These are phyloP conservation scores for Coniophora puteana DNA, from an alignment of 1,284 basidiomycete genomes.

Conservation along the genomic window DNA sequence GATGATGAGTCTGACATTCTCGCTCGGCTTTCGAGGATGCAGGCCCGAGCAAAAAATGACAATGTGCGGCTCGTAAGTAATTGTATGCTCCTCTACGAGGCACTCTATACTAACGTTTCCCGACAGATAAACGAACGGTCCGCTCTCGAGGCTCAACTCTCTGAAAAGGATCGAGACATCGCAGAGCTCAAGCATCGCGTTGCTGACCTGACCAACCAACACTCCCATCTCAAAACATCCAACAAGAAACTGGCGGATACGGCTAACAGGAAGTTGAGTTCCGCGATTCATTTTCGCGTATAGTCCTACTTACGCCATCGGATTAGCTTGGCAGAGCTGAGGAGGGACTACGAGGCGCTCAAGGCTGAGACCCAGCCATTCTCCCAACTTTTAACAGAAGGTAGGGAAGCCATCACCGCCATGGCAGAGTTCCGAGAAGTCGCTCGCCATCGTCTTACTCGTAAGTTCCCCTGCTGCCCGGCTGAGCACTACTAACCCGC, in stretches of 20 bases:
- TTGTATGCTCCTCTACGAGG: too few species aligned
- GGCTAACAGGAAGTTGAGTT: conserved; percentile 15
- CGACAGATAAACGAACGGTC: too few species aligned
- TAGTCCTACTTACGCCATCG: too few species aligned
- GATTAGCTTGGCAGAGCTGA: conserved; percentile 20
- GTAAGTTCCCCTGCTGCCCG: conserved; percentile 13
- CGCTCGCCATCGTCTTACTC: conserved; percentile 15
- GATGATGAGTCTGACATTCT: too few species aligned
- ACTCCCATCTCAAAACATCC: conserved; percentile 13
- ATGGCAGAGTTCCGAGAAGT: conserved; percentile 17
- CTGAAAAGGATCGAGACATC: conserved; percentile 15
- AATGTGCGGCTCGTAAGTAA: too few species aligned
- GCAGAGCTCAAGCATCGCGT: conserved; percentile 5
- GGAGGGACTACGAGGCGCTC: conserved; percentile 20
- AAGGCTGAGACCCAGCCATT: conserved; percentile 13
- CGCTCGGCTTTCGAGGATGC: not conserved
- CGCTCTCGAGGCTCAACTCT: conserved; percentile 17
- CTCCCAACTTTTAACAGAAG: conserved; percentile 17
- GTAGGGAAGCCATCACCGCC: conserved; percentile 16
- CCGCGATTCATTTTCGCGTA: not conserved
- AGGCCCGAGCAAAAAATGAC: not conserved
- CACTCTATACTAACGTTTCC: too few species aligned
- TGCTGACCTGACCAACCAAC: conserved; percentile 4
- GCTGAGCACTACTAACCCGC: not conserved
- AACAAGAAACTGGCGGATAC: conserved; percentile 20